Evolutionary conservation across 306 rosid genomes (phyloP).

Genomic region (Clitoria ternatea): DNA sequence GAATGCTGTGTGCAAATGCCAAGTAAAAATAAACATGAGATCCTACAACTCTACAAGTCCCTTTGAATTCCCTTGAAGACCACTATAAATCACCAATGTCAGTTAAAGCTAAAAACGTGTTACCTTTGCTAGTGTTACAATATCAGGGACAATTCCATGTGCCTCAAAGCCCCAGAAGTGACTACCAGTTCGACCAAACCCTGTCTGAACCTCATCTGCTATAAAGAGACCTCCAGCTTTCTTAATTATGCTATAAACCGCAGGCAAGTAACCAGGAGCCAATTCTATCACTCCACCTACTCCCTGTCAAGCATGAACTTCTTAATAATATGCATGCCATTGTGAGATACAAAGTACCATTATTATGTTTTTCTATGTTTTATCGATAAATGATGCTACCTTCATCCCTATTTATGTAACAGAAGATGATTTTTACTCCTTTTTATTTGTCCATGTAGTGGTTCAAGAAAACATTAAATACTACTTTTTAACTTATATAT

Average conservation of each 20-base stretch:
- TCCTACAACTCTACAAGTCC: neutral
- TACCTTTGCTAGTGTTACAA: conserved; percentile 55
- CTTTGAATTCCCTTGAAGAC: neutral
- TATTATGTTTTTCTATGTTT: no score
- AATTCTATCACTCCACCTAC: conserved; percentile 77
- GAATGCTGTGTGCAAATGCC: neutral
- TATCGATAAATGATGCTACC: neutral
- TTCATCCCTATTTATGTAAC: no score
- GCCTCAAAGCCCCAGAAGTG: conserved; percentile 58
- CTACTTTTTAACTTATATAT: no score
- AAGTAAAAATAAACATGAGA: no score
- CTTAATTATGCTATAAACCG: conserved; percentile 33
- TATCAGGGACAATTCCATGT: conserved; percentile 45
- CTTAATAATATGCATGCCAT: neutral
- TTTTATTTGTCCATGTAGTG: no score
- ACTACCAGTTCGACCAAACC: conserved; percentile 45
- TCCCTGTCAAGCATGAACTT: conserved; percentile 44
- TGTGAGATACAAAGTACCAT: neutral
- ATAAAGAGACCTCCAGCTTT: conserved; percentile 48
- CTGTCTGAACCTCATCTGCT: conserved; percentile 51
- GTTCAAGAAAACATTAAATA: no score
- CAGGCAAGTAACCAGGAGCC: conserved; percentile 85
- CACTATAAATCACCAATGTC: neutral
- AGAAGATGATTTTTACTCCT: no score
- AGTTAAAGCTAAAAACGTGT: neutral